These are phyloP conservation scores for Dipteronia dyeriana DNA, from an alignment of 345 rosid species.

Conservation along the genomic window DNA sequence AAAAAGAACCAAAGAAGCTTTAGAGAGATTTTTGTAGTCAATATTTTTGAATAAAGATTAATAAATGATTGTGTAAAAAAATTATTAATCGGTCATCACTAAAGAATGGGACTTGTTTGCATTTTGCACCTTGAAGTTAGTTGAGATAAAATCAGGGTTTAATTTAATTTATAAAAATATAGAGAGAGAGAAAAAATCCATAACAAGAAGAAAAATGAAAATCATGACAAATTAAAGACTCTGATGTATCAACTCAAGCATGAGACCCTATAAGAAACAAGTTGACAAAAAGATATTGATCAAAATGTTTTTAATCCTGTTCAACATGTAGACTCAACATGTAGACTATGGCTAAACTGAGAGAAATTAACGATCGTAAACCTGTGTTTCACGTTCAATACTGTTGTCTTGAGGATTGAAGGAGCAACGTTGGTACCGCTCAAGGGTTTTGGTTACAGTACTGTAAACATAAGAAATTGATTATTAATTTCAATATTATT, in stretches of 20 bases:
- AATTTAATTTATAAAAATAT: too few species aligned
- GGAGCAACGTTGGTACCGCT: constrained; percentile 72
- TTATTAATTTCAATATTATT: neutral
- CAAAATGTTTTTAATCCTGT: neutral
- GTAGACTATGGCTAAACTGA: neutral
- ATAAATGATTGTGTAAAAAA: too few species aligned
- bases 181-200: too few species aligned
- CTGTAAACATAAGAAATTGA: constrained; percentile 30
- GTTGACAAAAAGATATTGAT: too few species aligned
- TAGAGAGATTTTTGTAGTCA: too few species aligned
- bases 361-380: constrained; percentile 2
- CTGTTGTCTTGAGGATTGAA: constrained; percentile 52
- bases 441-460: constrained; percentile 51
- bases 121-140: too few species aligned
- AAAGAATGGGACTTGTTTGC: neutral
- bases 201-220: too few species aligned
- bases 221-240: too few species aligned
- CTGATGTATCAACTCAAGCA: neutral
- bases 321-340: too few species aligned
- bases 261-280: neutral
- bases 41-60: too few species aligned
- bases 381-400: constrained; percentile 73
- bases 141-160: too few species aligned
- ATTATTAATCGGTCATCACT: neutral
- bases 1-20: too few species aligned